Conservation (phyloP, 208 protist genomes). For the Crithidia fasciculata region DNA sequence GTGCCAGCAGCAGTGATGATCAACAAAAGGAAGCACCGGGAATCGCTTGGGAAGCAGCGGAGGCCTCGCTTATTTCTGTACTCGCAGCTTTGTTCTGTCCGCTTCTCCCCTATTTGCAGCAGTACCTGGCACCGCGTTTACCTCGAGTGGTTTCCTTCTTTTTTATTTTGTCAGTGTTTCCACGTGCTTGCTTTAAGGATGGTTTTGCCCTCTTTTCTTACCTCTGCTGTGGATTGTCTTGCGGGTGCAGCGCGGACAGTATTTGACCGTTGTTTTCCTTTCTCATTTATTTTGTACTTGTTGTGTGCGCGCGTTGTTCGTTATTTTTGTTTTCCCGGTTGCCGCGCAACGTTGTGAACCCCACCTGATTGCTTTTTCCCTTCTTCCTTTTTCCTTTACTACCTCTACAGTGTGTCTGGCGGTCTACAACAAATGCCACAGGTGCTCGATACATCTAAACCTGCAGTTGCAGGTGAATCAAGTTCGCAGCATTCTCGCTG, state of each 20-base stretch:
- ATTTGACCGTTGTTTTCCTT: neutral
- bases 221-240: neutral
- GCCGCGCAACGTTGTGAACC: neutral
- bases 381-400: constrained; percentile 7
- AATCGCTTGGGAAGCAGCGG: no score
- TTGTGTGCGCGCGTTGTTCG: neutral
- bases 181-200: neutral
- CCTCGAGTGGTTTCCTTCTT: neutral
- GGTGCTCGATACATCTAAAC: no score
- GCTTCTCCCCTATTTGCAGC: neutral
- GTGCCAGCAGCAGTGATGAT: no score
- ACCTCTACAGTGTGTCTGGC: no score
- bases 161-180: neutral
- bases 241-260: neutral
- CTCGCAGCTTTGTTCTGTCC: no score
- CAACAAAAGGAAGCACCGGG: no score
- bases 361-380: neutral
- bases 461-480: no score
- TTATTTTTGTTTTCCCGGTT: constrained; percentile 5
- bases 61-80: no score
- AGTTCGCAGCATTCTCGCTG: no score
- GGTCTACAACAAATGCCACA: no score
- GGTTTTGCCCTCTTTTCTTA: neutral
- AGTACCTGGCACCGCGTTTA: no score
- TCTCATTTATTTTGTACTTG: constrained; percentile 21